Conservation (phyloP, 768 basidiomycete species). For the Russula dissimulans region DNA sequence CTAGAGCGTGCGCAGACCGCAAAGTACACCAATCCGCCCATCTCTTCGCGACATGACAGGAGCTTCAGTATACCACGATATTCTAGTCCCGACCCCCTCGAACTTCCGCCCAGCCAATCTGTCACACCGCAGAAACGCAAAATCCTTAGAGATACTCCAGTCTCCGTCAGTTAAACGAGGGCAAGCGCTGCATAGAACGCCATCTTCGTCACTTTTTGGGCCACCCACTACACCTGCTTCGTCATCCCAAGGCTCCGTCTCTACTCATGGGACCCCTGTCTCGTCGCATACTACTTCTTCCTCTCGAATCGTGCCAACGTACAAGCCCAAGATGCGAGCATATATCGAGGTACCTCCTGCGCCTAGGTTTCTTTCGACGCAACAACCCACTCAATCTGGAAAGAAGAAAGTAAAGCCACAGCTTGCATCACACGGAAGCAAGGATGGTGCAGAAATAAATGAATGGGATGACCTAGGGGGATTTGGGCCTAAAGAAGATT, state of each 20-base stretch:
- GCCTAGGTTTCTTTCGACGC: conserved; percentile 20
- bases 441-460: neutral
- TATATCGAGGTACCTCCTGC: conserved; percentile 26
- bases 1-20: conserved; percentile 25
- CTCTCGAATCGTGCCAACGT: conserved; percentile 12
- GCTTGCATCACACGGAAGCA: neutral
- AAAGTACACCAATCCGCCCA: conserved; percentile 20
- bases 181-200: conserved; percentile 25
- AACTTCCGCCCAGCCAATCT: conserved; percentile 20
- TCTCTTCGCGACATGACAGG: conserved; percentile 20
- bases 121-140: conserved; percentile 69
- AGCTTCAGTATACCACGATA: conserved; percentile 25
- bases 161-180: conserved; percentile 60
- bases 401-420: conserved; percentile 1
- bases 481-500: conserved; percentile 33
- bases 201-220: conserved; percentile 2
- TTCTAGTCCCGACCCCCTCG: conserved; percentile 23
- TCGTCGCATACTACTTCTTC: neutral
- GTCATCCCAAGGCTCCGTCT: conserved; percentile 14
- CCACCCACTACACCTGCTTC: conserved; percentile 15
- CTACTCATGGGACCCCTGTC: conserved; percentile 2
- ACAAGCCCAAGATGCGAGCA: conserved; percentile 21
- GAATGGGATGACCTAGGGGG: conserved; percentile 21
- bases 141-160: conserved; percentile 42
- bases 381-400: conserved; percentile 10